Base-by-base conservation (phyloP, 371 early-diverging fungal species). In the Conidiobolus incongruus region DNA sequence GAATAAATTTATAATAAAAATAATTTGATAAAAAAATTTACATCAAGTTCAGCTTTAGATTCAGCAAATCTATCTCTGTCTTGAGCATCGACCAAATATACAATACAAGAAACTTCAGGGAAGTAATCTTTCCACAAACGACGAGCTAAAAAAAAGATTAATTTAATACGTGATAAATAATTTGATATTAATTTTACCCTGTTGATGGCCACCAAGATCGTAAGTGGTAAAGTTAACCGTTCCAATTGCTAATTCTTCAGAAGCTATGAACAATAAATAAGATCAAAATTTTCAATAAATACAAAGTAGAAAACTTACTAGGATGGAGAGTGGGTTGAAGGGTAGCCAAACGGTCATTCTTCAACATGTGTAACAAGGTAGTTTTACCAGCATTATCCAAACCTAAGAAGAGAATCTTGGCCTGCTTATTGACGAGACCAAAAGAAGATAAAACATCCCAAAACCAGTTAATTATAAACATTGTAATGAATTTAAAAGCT, bases 331-430 rank as follows among this genome's bases (percentile, higher is more conserved):
- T 99, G 32, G 99, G 99, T 57, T 88, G 87, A 31, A 92, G 70
- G 22, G 87, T 82, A 28, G 93, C 90, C 52, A 95, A 65, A 43
- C 95, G 84, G 60, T 95, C 94, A 55, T 92, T 92, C 72, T 98
- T 99, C 53, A 99, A 68, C 87, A 97, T 93, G 69, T 96, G 94
- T 29, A 98, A 74, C 30, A 99, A 72, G 33, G 99, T 98, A 6
- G 99, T 98, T 65, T 99, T 99, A 45, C 99, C 99, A 46, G 98
- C 96, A 70, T 99, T 99, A 61, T 99, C 99, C 44, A 99, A 77
- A 37, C 99, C 99, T 44, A 99, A 74, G 70, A 99, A 99, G 36
- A 99, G 72, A 55, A 99, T 88, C 65, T 91, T 92, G 44, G 98
- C 95, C 57, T 90, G 90, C 71, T 95, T 95, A 65, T 93, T 90